A percentile compares a stretch with the other conserved stretches of the same genome.
Evolutionary conservation across 176 grass and related monocot genomes (phyloP).

Genomic region (Stipa capillata): DNA sequence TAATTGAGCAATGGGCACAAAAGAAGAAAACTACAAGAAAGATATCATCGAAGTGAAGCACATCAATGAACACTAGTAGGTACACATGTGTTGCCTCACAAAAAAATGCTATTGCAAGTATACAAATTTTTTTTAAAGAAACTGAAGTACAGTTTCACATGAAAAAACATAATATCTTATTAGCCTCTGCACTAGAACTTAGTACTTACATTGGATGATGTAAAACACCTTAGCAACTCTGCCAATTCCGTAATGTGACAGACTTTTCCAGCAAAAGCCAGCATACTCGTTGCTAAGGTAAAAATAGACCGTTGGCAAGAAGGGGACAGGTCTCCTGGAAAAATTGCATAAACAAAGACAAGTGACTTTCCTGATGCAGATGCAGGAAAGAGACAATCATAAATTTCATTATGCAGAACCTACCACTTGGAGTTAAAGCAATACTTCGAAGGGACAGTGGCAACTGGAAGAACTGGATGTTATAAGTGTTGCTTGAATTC

Average conservation of each 20-base stretch:
- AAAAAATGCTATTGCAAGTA: not conserved
- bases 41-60: not conserved
- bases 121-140: not conserved
- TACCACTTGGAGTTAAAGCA: constrained; percentile 64
- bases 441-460: constrained; percentile 69
- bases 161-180: constrained; percentile 11
- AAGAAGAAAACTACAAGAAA: not conserved
- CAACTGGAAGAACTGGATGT: constrained; percentile 70
- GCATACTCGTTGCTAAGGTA: constrained; percentile 63
- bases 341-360: constrained; percentile 26
- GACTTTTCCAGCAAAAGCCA: constrained; percentile 78
- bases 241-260: constrained; percentile 63
- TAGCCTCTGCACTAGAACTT: not conserved
- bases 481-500: constrained; percentile 59
- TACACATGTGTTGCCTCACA: not conserved
- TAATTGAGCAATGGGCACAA: not conserved
- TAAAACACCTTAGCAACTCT: constrained; percentile 48
- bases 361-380: not conserved
- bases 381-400: not conserved
- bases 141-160: not conserved
- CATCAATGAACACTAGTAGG: not conserved
- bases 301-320: constrained; percentile 77
- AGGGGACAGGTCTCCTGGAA: constrained; percentile 52
- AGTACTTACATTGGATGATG: constrained; percentile 61
- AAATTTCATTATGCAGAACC: constrained; percentile 1